A percentile compares a stretch with the other conserved stretches of the same genome.
These are phyloP conservation scores for Rhododendron ovatum DNA, from an alignment of 148 eudicot genomes.

Conservation along the genomic window DNA sequence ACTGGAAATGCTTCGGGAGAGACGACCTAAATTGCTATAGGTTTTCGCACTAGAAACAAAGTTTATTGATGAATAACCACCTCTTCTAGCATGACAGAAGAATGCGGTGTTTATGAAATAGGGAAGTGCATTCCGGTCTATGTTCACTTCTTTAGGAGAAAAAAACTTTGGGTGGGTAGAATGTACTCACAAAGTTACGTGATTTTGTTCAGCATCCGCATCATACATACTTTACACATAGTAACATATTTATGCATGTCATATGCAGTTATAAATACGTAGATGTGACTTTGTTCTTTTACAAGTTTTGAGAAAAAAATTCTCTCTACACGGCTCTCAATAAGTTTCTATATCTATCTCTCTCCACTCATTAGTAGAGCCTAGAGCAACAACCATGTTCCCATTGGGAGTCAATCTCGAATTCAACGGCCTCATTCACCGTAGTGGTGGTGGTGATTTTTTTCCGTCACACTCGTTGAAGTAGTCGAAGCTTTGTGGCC, in stretches of 20 bases:
- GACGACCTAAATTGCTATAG: background rate
- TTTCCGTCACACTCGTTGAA: too few species aligned
- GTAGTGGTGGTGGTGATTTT: too few species aligned
- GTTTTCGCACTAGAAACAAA: background rate
- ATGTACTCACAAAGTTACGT: background rate
- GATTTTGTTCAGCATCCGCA: background rate
- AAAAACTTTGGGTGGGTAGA: background rate
- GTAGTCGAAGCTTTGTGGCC: too few species aligned
- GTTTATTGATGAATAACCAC: background rate
- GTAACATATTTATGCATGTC: background rate
- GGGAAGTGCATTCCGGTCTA: background rate
- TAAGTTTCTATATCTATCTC: too few species aligned
- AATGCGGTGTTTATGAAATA: background rate
- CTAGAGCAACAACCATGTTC: too few species aligned
- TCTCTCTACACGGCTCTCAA: too few species aligned
- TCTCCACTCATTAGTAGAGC: too few species aligned
- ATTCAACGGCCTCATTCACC: too few species aligned
- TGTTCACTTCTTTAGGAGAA: background rate
- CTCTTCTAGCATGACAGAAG: background rate
- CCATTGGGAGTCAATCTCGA: too few species aligned
- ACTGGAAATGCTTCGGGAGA: background rate
- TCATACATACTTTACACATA: background rate
- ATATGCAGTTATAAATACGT: background rate
- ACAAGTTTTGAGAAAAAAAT: too few species aligned
- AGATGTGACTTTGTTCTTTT: background rate